Evolutionary conservation across 1,284 basidiomycete species (phyloP).

Genomic region (Inonotus hispidus): DNA sequence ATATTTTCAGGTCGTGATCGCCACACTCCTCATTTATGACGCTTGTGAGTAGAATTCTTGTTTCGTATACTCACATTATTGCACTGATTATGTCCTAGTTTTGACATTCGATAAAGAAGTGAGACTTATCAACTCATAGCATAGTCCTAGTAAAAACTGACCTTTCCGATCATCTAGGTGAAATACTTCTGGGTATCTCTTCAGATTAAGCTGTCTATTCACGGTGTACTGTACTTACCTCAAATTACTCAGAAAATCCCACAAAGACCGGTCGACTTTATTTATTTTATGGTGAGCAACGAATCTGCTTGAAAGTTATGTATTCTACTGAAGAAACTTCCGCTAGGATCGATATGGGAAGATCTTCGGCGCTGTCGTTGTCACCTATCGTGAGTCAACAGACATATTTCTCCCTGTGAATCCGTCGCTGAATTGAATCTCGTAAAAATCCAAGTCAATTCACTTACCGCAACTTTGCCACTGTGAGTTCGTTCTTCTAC

Average conservation of each 20-base stretch:
- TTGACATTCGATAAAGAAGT: constrained; percentile 1
- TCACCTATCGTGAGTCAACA: neutral
- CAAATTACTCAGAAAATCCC: neutral
- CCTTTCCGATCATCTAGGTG: neutral
- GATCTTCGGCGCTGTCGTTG: neutral
- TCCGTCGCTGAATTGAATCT: neutral
- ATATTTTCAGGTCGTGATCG: too few relatives aligned
- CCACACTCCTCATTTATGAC: too few relatives aligned
- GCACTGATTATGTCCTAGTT: too few relatives aligned
- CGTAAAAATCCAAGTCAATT: neutral
- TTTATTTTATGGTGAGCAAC: constrained; percentile 6
- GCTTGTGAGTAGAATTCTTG: too few relatives aligned
- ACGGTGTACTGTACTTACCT: neutral
- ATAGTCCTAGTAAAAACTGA: neutral
- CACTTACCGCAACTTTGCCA: neutral
- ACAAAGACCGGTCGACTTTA: neutral
- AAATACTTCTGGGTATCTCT: constrained; percentile 7
- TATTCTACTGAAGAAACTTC: neutral
- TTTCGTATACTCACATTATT: too few relatives aligned
- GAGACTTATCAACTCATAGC: neutral
- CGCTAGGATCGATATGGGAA: neutral
- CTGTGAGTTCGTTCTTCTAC: neutral
- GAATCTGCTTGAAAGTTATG: neutral
- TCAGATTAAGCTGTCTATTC: neutral
- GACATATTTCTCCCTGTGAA: neutral